phyloP scores from a whole-genome alignment of 192 early-diverging fungal genomes.

The Backusella australiensis region DNA sequence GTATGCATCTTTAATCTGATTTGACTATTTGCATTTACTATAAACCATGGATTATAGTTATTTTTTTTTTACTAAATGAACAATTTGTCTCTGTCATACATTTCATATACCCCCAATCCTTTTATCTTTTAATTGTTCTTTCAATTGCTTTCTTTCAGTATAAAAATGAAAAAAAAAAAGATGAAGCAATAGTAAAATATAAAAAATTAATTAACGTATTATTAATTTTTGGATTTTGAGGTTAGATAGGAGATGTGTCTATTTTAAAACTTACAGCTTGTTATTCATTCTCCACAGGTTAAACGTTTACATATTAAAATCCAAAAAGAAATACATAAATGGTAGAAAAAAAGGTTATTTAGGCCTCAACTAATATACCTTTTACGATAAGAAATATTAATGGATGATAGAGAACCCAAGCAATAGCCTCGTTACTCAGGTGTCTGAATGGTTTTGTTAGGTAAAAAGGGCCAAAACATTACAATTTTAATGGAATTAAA shows the following conservation, averaged over 20 bases:
- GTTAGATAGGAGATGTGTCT: not conserved
- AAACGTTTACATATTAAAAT: not conserved
- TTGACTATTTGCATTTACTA: not conserved
- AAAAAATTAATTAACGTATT: not conserved
- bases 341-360: not conserved
- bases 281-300: conserved; percentile 4
- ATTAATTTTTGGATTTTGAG: not conserved
- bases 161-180: not conserved
- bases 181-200: not conserved
- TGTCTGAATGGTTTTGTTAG: not conserved
- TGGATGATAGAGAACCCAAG: not conserved
- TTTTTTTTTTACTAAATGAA: not conserved
- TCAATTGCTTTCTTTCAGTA: not conserved
- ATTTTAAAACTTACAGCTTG: not conserved
- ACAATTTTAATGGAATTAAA: not conserved
- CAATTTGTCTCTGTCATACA: not conserved
- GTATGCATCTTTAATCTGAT: conserved; percentile 1
- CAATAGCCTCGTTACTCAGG: not conserved
- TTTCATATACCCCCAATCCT: not conserved
- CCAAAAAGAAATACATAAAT: conserved; percentile 1
- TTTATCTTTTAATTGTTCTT: not conserved
- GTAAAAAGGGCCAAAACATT: not conserved
- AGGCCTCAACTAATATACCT: not conserved
- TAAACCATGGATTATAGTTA: not conserved
- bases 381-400: not conserved